Conservation (phyloP, 345 rosid genomes). For the Lumnitzera littorea region DNA sequence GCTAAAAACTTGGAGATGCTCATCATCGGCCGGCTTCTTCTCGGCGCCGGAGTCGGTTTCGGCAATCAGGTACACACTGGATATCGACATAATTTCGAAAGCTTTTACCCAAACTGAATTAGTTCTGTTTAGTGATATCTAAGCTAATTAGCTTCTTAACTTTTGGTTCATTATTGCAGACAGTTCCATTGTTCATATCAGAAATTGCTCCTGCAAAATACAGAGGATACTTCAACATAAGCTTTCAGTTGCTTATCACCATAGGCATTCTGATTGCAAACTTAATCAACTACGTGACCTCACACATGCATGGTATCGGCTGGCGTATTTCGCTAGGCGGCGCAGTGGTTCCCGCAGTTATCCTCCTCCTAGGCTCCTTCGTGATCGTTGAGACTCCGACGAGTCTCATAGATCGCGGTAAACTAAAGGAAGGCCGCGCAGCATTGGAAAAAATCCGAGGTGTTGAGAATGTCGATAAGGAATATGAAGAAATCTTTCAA, state of each 20-base stretch:
- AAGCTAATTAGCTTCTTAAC: too few relatives aligned
- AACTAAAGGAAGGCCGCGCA: conserved; percentile 32
- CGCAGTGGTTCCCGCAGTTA: conserved; percentile 34
- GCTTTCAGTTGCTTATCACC: conserved; percentile 69
- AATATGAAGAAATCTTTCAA: conserved; percentile 18
- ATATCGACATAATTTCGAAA: too few relatives aligned
- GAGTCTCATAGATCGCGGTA: conserved; percentile 47
- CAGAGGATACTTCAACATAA: conserved; percentile 62
- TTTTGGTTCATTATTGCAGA: conserved; percentile 22
- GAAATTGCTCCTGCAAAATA: conserved; percentile 60
- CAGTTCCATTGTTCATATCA: conserved; percentile 73
- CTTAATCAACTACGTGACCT: conserved; percentile 24
- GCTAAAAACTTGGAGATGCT: conserved; percentile 44
- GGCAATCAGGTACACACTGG: conserved; percentile 50
- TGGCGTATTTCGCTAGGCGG: conserved; percentile 34
- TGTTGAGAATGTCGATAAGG: conserved; percentile 18
- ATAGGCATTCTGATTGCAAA: conserved; percentile 57
- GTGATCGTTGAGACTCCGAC: conserved; percentile 51
- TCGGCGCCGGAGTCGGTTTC: conserved; percentile 63
- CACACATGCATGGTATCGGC: conserved; percentile 23
- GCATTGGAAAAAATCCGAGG: conserved; percentile 39
- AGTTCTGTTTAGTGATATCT: not conserved
- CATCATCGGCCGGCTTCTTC: conserved; percentile 48
- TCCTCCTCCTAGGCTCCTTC: conserved; percentile 42
- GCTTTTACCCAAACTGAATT: not conserved